phyloP scores from a whole-genome alignment of 23 red algal genomes.

The Cyanidiococcus yangmingshanensis region DNA sequence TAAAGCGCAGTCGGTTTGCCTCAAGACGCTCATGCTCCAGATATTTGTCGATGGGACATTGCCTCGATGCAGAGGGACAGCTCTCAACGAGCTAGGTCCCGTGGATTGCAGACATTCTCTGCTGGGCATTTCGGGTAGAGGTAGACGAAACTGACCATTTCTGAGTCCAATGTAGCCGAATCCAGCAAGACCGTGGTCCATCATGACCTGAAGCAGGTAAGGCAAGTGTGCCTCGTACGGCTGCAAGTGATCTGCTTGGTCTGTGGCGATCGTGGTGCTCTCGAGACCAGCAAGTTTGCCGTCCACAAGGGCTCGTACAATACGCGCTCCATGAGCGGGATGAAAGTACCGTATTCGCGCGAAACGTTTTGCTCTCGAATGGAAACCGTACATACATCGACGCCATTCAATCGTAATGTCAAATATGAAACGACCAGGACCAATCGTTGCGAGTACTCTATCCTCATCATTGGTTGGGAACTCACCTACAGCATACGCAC shows the following conservation, averaged over 20 bases:
- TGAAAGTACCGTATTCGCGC: conserved; percentile 40
- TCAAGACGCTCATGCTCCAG: conserved; percentile 33
- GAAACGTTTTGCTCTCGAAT: conserved; percentile 22
- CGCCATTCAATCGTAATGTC: conserved; percentile 45
- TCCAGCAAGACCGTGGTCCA: conserved; percentile 55
- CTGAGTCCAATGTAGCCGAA: conserved; percentile 60
- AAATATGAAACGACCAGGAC: conserved; percentile 34
- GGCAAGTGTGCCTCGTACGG: conserved; percentile 62
- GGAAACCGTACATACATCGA: conserved; percentile 63
- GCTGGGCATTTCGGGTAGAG: conserved; percentile 25
- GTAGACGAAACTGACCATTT: conserved; percentile 39
- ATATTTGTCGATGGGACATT: conserved; percentile 20
- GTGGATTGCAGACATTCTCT: neutral
- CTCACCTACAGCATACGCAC: neutral
- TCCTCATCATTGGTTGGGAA: conserved; percentile 9
- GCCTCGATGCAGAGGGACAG: too few relatives aligned
- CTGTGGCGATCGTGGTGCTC: neutral
- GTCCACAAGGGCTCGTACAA: conserved; percentile 28
- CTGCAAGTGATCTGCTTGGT: conserved; percentile 10
- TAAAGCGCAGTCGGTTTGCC: conserved; percentile 33
- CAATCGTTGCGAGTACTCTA: neutral
- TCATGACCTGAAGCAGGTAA: conserved; percentile 61
- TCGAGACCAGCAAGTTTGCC: conserved; percentile 25
- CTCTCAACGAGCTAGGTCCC: neutral
- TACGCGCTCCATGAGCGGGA: conserved; percentile 38